phyloP scores from a whole-genome alignment of 179 eudicot genomes.

The Gypsophila paniculata region DNA sequence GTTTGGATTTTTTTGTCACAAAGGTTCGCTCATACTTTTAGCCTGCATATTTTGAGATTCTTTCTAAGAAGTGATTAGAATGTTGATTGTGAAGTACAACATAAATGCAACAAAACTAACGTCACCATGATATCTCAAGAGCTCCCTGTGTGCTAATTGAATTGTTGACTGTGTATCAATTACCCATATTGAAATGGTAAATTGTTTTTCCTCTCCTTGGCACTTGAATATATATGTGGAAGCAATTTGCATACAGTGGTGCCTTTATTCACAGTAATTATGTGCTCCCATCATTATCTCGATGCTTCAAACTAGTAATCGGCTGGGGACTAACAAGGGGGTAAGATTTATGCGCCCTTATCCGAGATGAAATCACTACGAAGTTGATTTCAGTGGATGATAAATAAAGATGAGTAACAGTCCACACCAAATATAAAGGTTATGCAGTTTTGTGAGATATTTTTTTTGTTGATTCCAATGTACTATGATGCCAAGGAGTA shows the following conservation, averaged over 20 bases:
- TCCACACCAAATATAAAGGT: background rate
- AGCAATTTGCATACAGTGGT: background rate
- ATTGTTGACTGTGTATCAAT: no score
- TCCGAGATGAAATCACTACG: background rate
- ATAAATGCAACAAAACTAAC: background rate
- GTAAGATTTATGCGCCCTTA: background rate
- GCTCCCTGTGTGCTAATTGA: no score
- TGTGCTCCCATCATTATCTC: background rate
- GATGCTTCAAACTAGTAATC: background rate
- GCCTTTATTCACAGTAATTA: background rate
- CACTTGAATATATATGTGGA: background rate
- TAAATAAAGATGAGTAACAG: background rate
- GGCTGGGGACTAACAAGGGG: background rate
- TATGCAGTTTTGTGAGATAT: background rate
- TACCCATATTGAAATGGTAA: background rate
- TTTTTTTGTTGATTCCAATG: background rate
- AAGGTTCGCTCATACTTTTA: slow-evolving; percentile 48
- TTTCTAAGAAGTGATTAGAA: background rate
- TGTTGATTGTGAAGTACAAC: background rate
- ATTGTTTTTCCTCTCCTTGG: slow-evolving; percentile 4
- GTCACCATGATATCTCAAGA: background rate
- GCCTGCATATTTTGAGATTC: slow-evolving; percentile 3
- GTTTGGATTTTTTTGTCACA: slow-evolving; percentile 62
- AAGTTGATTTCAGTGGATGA: background rate
- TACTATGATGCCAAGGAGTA: slow-evolving; percentile 5